Percentiles rank a stretch among this genome's conserved stretches.
phyloP scores from a whole-genome alignment of 169 alveolate genomes.

The Plasmodium coatneyi region DNA sequence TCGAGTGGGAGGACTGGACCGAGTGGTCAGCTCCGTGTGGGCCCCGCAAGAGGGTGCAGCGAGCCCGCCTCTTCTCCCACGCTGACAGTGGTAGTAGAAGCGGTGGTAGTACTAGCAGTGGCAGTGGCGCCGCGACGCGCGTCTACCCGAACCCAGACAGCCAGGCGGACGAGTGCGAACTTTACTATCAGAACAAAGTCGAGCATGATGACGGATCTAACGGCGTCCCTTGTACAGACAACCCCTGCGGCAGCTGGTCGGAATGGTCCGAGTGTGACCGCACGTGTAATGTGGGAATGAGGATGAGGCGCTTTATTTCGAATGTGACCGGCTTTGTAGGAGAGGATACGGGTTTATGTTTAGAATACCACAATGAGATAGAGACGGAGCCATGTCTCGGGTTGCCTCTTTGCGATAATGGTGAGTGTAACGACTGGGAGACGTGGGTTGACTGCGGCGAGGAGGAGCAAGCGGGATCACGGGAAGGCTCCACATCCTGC shows the following conservation, averaged over 20 bases:
- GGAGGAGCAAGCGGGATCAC: not conserved
- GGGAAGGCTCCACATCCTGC: not conserved
- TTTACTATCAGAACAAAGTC: constrained; percentile 19
- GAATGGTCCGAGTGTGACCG: constrained; percentile 72
- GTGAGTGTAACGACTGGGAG: constrained; percentile 67
- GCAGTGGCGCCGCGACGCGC: not conserved
- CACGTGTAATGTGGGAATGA: constrained; percentile 48
- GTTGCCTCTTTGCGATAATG: constrained; percentile 38
- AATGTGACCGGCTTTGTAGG: constrained; percentile 9
- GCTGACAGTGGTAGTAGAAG: not conserved
- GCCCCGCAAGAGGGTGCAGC: constrained; percentile 67
- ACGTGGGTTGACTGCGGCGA: constrained; percentile 44
- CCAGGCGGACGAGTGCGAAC: constrained; percentile 16
- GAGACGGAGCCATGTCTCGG: constrained; percentile 51
- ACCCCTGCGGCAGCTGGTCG: constrained; percentile 65
- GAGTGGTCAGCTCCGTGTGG: constrained; percentile 72
- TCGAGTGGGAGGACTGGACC: constrained; percentile 66
- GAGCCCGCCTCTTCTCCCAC: not conserved
- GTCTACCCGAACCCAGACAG: not conserved
- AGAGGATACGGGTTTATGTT: constrained; percentile 23
- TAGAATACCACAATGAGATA: constrained; percentile 36
- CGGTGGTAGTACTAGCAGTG: no score
- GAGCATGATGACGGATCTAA: constrained; percentile 38
- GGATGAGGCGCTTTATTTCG: constrained; percentile 47
- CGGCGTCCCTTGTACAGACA: constrained; percentile 8